A percentile compares a stretch with the other conserved stretches of the same genome.
These are phyloP conservation scores for Penicillium italicum DNA, from an alignment of 2,329 filamentous ascomycete species.

Conservation along the genomic window DNA sequence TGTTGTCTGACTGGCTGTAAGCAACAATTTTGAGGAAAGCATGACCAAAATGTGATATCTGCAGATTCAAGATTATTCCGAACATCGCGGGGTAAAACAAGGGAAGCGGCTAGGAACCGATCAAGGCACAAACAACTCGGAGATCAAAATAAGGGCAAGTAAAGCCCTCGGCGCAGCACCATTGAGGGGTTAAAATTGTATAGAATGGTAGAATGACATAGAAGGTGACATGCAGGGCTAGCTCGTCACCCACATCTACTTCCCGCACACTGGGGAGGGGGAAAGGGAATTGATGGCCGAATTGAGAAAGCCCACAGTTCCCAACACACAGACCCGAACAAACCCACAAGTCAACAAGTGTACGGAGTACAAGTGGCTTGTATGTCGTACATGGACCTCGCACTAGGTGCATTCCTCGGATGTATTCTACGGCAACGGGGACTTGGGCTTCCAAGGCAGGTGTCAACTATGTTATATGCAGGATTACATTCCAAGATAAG, in stretches of 20 bases:
- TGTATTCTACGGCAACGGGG: constrained; percentile 2
- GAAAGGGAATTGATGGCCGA: neutral
- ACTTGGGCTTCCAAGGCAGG: neutral
- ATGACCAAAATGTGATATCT: neutral
- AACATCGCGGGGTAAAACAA: neutral
- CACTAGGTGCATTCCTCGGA: constrained; percentile 8
- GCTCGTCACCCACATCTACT: neutral
- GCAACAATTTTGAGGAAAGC: neutral
- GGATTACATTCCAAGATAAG: constrained; percentile 1
- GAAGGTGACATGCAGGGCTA: constrained; percentile 3
- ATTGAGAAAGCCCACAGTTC: neutral
- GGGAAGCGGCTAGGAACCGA: neutral
- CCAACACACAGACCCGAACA: neutral
- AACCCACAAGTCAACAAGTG: neutral
- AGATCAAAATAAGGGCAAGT: neutral
- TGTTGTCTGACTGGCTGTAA: neutral
- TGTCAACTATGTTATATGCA: neutral
- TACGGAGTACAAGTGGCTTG: neutral
- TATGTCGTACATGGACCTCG: constrained; percentile 11
- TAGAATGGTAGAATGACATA: neutral
- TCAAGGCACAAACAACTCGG: neutral
- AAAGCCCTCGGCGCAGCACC: neutral
- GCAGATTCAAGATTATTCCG: neutral
- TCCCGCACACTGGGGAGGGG: neutral
- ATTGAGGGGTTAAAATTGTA: constrained; percentile 1